phyloP scores from a whole-genome alignment of 106 monocot genomes.

The Dendrobium officinale region DNA sequence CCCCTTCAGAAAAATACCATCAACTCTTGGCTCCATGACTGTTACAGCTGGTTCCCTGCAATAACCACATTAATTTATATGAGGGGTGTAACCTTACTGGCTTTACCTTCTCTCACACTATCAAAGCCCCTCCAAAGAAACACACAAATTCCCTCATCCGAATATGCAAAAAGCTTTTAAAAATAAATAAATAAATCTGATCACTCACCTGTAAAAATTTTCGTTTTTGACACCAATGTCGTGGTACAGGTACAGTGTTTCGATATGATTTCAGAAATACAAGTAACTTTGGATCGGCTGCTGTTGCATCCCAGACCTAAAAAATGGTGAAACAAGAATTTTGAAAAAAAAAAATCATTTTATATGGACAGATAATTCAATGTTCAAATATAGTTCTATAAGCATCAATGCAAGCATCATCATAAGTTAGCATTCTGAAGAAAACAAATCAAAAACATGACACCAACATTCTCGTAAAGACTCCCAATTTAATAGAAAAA shows the following conservation, averaged over 20 bases:
- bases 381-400: background rate
- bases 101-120: constrained; percentile 61
- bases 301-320: constrained; percentile 97
- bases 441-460: background rate
- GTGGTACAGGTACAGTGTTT: constrained; percentile 96
- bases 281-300: constrained; percentile 90
- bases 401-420: background rate
- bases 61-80: constrained; percentile 91
- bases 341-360: background rate
- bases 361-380: background rate
- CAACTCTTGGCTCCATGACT: constrained; percentile 58
- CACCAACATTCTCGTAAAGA: background rate
- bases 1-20: constrained; percentile 52
- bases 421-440: background rate
- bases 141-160: constrained; percentile 14
- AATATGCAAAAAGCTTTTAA: constrained; percentile 8
- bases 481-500: background rate
- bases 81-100: constrained; percentile 70
- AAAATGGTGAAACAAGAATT: constrained; percentile 6
- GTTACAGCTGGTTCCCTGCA: constrained; percentile 84
- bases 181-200: constrained; percentile 4
- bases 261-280: constrained; percentile 90
- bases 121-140: constrained; percentile 17
- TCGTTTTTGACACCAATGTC: constrained; percentile 98
- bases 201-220: constrained; percentile 91